Base-by-base conservation (phyloP, 2,329 filamentous ascomycete species). In the Kalmusia sp. region DNA sequence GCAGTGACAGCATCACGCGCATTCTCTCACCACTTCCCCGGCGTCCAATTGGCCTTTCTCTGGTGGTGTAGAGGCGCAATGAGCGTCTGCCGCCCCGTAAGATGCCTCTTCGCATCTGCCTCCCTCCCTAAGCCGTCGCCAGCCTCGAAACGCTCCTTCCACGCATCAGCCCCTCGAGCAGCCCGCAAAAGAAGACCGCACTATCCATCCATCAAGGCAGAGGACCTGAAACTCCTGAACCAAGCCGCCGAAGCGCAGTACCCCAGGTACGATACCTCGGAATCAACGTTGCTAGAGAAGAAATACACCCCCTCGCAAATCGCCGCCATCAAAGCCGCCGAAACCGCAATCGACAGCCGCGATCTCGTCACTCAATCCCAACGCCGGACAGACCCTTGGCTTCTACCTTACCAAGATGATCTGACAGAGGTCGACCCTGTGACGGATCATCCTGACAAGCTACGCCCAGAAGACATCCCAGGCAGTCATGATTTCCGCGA, bases 301-400 rank as follows among this genome's bases (percentile, higher is more conserved):
- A 84, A 84, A 64, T 98, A 96, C 80, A 90, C 91, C 0, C 82
- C 87, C 14, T 86, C 89, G 71, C 93, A 98, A 78, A 81, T 96
- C 63, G 86, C 85, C 51, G 91, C 92, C 52, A 86, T 98, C 70
- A 82, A 90, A 76, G 89, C 90, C 41, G 92, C 89, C 65, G 93
- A 97, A 76, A 79, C 83, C 56, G 86, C 89, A 61, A 87, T 97
- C 71, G 83, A 89, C 69, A 79, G 88, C 8, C 80, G 86, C 61
- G 91, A 98, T 74, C 72, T 97, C 70, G 81, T 88, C 35, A 80
- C 85, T 28, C 89, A 95, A 76, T 90, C 88, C 60, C 82, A 85
- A 37, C 75, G 90, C 63, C 87, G 92, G 56, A 82, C 79, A 49
- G 92, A 96, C 71, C 83, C 87, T 7, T 90, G 91, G 80, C 80